Evolutionary conservation across 2,329 filamentous ascomycete genomes (phyloP).

Genomic region (Fonsecaea erecta): DNA sequence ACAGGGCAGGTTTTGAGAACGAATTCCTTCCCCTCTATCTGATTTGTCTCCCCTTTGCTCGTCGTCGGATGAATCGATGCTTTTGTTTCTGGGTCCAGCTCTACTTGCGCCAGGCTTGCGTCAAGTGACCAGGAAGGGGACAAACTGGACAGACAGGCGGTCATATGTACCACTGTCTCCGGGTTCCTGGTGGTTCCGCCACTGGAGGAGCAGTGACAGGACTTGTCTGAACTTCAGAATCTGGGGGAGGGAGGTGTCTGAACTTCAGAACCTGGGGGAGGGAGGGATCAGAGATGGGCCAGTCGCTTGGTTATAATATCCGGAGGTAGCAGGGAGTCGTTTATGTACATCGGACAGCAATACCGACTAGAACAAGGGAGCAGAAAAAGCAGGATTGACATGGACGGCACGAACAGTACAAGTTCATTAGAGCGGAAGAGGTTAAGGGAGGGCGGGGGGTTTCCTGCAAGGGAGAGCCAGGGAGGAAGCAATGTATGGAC

Average conservation of each 20-base stretch:
- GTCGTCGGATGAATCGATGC: neutral
- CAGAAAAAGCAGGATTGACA: constrained; percentile 10
- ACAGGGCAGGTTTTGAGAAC: constrained; percentile 15
- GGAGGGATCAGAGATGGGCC: neutral
- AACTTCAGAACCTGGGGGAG: neutral
- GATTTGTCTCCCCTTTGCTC: neutral
- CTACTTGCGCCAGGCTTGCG: neutral
- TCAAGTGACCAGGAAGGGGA: neutral
- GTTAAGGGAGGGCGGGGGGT: neutral
- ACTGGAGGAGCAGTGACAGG: constrained; percentile 2
- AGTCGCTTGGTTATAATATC: neutral
- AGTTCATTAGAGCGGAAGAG: constrained; percentile 10
- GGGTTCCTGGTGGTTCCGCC: neutral
- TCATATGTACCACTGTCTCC: constrained; percentile 13
- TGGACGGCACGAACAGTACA: constrained; percentile 3
- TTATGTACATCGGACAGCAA: constrained; percentile 1
- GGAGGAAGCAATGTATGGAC: constrained; percentile 10
- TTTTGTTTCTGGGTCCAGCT: constrained; percentile 4
- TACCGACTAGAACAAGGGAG: neutral
- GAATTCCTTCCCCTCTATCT: neutral
- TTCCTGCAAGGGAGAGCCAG: constrained; percentile 5
- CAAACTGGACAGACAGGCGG: constrained; percentile 3
- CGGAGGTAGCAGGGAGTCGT: neutral
- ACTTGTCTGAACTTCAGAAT: neutral
- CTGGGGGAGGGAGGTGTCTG: neutral